Percentiles rank a stretch among this genome's conserved stretches.
These are phyloP conservation scores for Caloboletus inedulis DNA, from an alignment of 1,284 basidiomycete genomes.

Conservation along the genomic window DNA sequence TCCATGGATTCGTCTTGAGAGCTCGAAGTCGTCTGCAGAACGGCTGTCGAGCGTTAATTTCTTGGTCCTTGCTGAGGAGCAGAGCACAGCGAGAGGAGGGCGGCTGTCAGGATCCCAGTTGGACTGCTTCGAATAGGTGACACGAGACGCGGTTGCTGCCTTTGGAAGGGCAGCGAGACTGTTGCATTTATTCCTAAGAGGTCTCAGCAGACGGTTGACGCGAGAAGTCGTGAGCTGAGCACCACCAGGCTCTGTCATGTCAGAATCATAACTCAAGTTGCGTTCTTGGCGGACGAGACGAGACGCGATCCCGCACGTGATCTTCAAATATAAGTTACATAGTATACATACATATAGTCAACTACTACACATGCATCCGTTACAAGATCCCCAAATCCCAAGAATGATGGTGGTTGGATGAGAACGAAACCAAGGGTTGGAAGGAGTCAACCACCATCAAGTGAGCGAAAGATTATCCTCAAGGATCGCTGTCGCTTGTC, in stretches of 20 bases:
- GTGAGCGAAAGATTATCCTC: not conserved
- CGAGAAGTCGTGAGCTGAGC: slow-evolving; percentile 41
- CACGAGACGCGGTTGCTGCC: slow-evolving; percentile 10
- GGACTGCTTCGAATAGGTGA: slow-evolving; percentile 18
- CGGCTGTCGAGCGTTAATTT: slow-evolving; percentile 38
- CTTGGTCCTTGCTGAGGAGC: slow-evolving; percentile 35
- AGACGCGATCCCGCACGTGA: slow-evolving; percentile 24
- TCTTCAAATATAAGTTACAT: not conserved
- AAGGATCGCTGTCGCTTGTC: slow-evolving; percentile 64
- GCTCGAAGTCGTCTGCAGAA: slow-evolving; percentile 38
- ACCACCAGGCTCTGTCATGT: slow-evolving; percentile 13
- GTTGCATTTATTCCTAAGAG: slow-evolving; percentile 51
- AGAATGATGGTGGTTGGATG: not conserved
- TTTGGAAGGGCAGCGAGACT: slow-evolving; percentile 33
- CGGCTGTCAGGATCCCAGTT: slow-evolving; percentile 23
- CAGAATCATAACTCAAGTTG: not conserved
- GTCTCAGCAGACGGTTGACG: slow-evolving; percentile 51
- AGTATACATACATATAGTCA: slow-evolving; percentile 8
- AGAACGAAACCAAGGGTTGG: slow-evolving; percentile 3
- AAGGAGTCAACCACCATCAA: not conserved
- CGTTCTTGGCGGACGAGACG: not conserved
- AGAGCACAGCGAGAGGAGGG: slow-evolving; percentile 41
- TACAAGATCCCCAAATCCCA: not conserved
- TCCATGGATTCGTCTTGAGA: slow-evolving; percentile 48
- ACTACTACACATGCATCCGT: not conserved